Base-by-base conservation (phyloP, 2,329 filamentous ascomycete species). In the Chaetomiaceae sp. region DNA sequence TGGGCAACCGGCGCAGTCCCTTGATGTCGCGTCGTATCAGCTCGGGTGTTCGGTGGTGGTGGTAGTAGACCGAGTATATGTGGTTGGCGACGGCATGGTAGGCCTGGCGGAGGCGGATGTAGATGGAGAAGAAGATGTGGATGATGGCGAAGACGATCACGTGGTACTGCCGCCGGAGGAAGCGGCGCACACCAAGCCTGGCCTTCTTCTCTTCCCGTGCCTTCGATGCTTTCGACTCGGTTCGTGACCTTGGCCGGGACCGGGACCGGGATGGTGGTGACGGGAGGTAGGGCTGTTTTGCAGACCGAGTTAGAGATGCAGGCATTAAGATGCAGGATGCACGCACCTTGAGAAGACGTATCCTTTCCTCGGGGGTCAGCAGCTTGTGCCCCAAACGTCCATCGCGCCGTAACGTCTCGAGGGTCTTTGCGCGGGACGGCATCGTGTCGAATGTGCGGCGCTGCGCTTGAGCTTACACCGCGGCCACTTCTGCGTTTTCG, bases 11-110 rank as follows among this genome's bases (percentile, higher is more conserved):
- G 54, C 77, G 79, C 53, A 99, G 71, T 9, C 80, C 78, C 68
- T 83, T 83, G 23, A 97, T 86, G 72, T 99, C 94, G 65, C 87
- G 85, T 65, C 87, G 84, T 62, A 99, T 96, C 66, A 96, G 83
- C 67, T 95, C 89, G 7, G 94, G 94, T 0, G 92, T 95, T 48
- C 89, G 88, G 71, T 99, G 94, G 73, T 99, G 95, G 74, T 99
- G 94, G 69, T 92, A 91, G 51, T 95, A 77, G 57, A 97, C 81
- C 9, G 89, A 88, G 49, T 90, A 82, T 59, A 92, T 75, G 55
- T 88, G 85, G 68, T 94, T 88, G 61, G 84, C 77, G 46, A 95
- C 79, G 8, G 86, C 82, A 68, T 92, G 87, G 73, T 90, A 94
- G 51, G 84, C 82, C 66, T 90, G 85, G 54, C 91, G 85, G 54